Percentiles rank a stretch among this genome's conserved stretches.
Evolutionary conservation across 805 yeast species (phyloP).

Genomic region (Middelhovenomyces tepae): DNA sequence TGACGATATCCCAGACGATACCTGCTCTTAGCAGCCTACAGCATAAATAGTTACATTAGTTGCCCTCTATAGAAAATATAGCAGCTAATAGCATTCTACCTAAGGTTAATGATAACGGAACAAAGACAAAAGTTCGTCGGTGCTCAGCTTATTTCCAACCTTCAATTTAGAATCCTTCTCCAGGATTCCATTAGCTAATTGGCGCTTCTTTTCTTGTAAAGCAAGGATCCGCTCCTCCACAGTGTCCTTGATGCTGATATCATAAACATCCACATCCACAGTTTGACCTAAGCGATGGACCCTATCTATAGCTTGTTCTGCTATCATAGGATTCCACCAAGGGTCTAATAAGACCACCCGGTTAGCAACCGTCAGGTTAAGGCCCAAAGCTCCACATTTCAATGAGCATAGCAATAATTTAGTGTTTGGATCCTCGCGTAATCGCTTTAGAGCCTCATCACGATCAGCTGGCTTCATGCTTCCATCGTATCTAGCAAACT

Average conservation of each 20-base stretch:
- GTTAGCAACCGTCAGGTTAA: slow-evolving; percentile 36
- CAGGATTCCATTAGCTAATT: slow-evolving; percentile 26
- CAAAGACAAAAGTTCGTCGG: slow-evolving; percentile 20
- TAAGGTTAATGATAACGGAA: slow-evolving; percentile 19
- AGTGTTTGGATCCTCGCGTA: slow-evolving; percentile 24
- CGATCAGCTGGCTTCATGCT: slow-evolving; percentile 25
- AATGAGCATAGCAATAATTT: slow-evolving; percentile 35
- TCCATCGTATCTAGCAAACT: slow-evolving; percentile 32
- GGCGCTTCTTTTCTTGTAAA: slow-evolving; percentile 31
- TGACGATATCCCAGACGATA: no score
- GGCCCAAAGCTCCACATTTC: slow-evolving; percentile 38
- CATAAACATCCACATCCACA: slow-evolving; percentile 35
- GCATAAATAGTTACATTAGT: no score
- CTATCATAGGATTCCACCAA: slow-evolving; percentile 47
- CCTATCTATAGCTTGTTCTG: slow-evolving; percentile 43
- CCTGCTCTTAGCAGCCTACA: no score
- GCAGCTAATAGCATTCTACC: slow-evolving; percentile 1
- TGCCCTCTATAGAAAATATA: no score
- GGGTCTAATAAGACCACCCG: slow-evolving; percentile 37
- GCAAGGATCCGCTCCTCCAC: slow-evolving; percentile 34
- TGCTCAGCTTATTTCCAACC: slow-evolving; percentile 17
- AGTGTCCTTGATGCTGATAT: slow-evolving; percentile 31
- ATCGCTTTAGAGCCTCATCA: slow-evolving; percentile 22
- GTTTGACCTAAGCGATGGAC: slow-evolving; percentile 43
- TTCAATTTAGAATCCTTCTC: slow-evolving; percentile 20